These are phyloP conservation scores for Sclerotinia spermophila DNA, from an alignment of 2,329 filamentous ascomycete genomes.

Conservation along the genomic window DNA sequence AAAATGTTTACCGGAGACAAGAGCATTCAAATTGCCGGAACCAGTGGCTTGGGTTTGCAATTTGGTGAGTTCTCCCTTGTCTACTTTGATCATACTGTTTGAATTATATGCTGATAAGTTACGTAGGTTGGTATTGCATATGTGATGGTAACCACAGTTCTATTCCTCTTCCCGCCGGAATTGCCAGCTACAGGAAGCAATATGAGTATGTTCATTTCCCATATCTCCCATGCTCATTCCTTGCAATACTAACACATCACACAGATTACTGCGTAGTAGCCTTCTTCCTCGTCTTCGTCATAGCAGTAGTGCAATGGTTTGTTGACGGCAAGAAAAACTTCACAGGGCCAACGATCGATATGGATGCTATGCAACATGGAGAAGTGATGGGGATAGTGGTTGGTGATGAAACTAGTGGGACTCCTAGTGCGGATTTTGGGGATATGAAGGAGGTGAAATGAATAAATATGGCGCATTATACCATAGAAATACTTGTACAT, in stretches of 20 bases:
- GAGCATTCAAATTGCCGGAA: slow-evolving; percentile 54
- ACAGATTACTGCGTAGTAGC: slow-evolving; percentile 33
- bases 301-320: slow-evolving; percentile 52
- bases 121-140: slow-evolving; percentile 50
- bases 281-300: slow-evolving; percentile 44
- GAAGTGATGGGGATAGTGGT: slow-evolving; percentile 26
- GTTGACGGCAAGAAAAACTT: slow-evolving; percentile 60
- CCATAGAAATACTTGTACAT: not conserved
- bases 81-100: slow-evolving; percentile 21
- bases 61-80: slow-evolving; percentile 39
- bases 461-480: not conserved
- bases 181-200: slow-evolving; percentile 54
- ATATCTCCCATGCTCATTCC: not conserved
- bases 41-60: slow-evolving; percentile 58
- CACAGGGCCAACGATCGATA: slow-evolving; percentile 42
- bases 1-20: slow-evolving; percentile 55
- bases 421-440: not conserved
- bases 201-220: slow-evolving; percentile 48
- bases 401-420: not conserved
- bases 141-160: slow-evolving; percentile 55
- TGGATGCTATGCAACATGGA: slow-evolving; percentile 35
- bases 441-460: not conserved
- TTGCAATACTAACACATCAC: not conserved
- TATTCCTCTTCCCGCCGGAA: slow-evolving; percentile 61
- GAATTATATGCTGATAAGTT: slow-evolving; percentile 16